Base-by-base conservation (phyloP, 495 filamentous ascomycete species). In the Hypoxylon crocopeplum region DNA sequence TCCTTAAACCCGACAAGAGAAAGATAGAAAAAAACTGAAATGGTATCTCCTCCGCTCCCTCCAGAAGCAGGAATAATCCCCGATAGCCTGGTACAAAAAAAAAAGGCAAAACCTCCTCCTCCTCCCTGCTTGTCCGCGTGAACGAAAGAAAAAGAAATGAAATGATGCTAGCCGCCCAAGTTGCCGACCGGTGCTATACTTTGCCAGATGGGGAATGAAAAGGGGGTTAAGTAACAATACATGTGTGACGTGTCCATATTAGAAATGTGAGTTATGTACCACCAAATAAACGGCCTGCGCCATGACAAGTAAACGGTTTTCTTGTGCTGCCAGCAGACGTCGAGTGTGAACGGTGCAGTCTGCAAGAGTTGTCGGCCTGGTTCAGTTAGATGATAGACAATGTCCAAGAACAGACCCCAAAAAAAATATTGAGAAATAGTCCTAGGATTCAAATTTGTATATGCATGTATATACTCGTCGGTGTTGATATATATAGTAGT, bases 391-490 rank as follows among this genome's bases (percentile, higher is more conserved):
- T n/a, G n/a, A n/a, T 27, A 22, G 20, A 36, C 25, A 34, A 37
- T 21, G 19, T 33, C 60, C 41, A 56, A 51, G 45, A 56, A 48
- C 8, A n/a, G 53, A 45, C 45, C 45, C n/a, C n/a, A n/a, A n/a
- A n/a, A n/a, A n/a, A n/a, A n/a, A n/a, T n/a, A 16, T n/a, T 33
- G 33, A 52, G n/a, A 54, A 33, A 33, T 61, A 33, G 32, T 49
- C 40, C 33, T 34, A 52, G 48, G 45, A 56, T 51, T 60, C 50
- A 56, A 52, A 60, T 61, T 60, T 56, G 50, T 53, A 53, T 48
- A 48, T 61, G 50, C 41, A 53, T 41, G 42, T 61, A 66, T 56
- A 51, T 66, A 52, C 51, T 56, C 27, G 41, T 42, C 50, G 52
- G 42, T 36, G 42, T 15, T 57, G 46, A 50, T 56, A 57, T 61